Conservation (phyloP, 495 filamentous ascomycete species). For the Sordaria brevicollis region DNA sequence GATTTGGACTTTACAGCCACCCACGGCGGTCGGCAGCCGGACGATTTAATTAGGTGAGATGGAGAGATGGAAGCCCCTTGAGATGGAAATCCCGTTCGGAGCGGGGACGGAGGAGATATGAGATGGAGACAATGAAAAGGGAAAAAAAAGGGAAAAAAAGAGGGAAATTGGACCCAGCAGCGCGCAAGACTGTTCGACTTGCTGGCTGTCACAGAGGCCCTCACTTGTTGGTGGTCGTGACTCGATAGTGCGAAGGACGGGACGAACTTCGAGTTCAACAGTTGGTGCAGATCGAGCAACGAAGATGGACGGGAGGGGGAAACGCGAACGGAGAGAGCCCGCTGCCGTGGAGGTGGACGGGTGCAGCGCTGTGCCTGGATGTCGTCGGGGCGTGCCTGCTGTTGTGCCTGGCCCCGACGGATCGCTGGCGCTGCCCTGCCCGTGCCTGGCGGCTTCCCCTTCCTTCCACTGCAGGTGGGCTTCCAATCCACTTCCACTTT, state of each 20-base stretch:
- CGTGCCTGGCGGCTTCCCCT: neutral
- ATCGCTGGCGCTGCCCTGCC: neutral
- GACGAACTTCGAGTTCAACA: neutral
- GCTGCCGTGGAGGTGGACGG: neutral
- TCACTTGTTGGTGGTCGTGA: neutral
- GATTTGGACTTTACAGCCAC: neutral
- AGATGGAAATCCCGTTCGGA: neutral
- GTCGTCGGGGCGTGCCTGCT: neutral
- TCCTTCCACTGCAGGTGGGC: neutral
- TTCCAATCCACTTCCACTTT: neutral
- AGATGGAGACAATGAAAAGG: neutral
- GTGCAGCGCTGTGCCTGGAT: neutral
- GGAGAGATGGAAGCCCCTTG: neutral
- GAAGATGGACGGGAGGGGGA: neutral
- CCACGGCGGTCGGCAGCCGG: neutral
- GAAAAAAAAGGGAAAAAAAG: neutral
- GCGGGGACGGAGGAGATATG: neutral
- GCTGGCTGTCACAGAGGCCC: constrained; percentile 8
- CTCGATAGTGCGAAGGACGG: neutral
- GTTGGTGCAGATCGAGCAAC: neutral
- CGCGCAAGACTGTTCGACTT: constrained; percentile 11
- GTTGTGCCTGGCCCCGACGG: neutral
- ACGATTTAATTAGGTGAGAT: neutral
- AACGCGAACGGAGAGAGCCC: neutral
- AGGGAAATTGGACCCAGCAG: constrained; percentile 14